A percentile compares a stretch with the other conserved stretches of the same genome.
phyloP scores from a whole-genome alignment of 345 rosid species.

The Jatropha curcas region DNA sequence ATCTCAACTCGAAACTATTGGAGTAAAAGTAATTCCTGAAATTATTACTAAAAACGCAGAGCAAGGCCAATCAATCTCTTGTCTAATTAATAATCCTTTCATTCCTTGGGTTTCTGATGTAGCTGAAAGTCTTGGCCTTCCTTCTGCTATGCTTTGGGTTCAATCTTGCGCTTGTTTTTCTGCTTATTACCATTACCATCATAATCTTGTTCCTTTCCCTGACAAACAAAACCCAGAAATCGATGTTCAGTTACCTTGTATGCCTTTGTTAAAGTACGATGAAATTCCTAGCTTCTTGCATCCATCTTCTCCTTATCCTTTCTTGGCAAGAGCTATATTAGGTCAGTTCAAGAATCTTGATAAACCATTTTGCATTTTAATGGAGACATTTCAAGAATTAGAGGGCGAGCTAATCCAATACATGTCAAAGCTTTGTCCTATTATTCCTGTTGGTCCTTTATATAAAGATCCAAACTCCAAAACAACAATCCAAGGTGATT shows the following conservation, averaged over 20 bases:
- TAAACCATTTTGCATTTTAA: conserved; percentile 63
- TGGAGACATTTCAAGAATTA: conserved; percentile 74
- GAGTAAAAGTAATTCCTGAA: conserved; percentile 41
- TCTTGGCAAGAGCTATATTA: conserved; percentile 49
- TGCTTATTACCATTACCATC: conserved; percentile 60
- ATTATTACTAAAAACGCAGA: conserved; percentile 51
- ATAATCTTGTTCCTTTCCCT: conserved; percentile 57
- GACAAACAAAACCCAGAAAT: conserved; percentile 44
- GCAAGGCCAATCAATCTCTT: conserved; percentile 63
- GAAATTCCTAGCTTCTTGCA: conserved; percentile 80
- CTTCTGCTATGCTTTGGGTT: conserved; percentile 90
- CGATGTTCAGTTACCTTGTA: conserved; percentile 66
- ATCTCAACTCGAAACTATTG: conserved; percentile 52
- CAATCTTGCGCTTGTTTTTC: conserved; percentile 83
- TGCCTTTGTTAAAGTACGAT: conserved; percentile 69
- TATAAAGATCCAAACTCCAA: conserved; percentile 45
- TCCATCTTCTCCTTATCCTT: conserved; percentile 50
- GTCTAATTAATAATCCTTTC: conserved; percentile 82
- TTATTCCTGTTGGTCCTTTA: conserved; percentile 55
- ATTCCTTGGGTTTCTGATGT: conserved; percentile 86
- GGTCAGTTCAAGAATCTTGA: conserved; percentile 59
- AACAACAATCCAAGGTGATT: conserved; percentile 42
- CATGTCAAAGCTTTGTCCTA: conserved; percentile 53
- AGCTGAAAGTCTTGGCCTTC: conserved; percentile 62
- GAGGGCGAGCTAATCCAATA: conserved; percentile 58